Percentiles rank a stretch among this genome's conserved stretches.
Conservation (phyloP, 2,329 filamentous ascomycete genomes). For the Paracamarosporium sp. region DNA sequence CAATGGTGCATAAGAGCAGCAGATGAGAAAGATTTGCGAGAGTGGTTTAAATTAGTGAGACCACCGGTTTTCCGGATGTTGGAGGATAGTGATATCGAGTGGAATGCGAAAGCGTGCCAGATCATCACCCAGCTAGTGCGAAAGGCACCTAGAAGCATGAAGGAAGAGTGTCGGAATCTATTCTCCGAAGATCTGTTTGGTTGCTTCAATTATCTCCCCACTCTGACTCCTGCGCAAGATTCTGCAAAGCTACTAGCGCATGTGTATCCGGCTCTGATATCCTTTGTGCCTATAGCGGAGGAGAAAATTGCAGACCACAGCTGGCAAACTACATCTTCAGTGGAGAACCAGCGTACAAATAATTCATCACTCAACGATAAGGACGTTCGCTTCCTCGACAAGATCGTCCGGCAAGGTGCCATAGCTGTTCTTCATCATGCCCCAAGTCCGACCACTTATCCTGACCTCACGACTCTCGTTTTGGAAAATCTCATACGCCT, state of each 20-base stretch:
- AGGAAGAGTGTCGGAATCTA: conserved; percentile 71
- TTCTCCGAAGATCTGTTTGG: conserved; percentile 75
- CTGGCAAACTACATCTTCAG: background rate
- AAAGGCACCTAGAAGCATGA: conserved; percentile 59
- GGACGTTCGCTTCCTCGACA: conserved; percentile 49
- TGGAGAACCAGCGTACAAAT: background rate
- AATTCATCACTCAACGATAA: conserved; percentile 22
- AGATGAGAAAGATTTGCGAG: conserved; percentile 58
- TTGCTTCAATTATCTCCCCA: conserved; percentile 77
- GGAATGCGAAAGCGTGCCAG: conserved; percentile 64
- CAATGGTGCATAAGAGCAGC: conserved; percentile 64
- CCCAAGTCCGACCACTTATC: conserved; percentile 56
- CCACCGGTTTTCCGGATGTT: conserved; percentile 73
- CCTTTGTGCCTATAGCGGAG: conserved; percentile 50
- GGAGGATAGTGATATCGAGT: conserved; percentile 65
- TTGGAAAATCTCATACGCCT: conserved; percentile 59
- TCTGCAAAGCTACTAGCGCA: conserved; percentile 68
- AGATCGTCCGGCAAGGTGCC: conserved; percentile 51
- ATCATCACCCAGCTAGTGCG: conserved; percentile 63
- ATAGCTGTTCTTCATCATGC: conserved; percentile 61
- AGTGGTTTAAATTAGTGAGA: conserved; percentile 71
- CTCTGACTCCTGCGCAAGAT: conserved; percentile 75
- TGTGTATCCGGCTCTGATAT: conserved; percentile 71
- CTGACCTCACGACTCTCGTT: conserved; percentile 64
- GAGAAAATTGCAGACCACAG: background rate